Percentiles rank a stretch among this genome's conserved stretches.
These are phyloP conservation scores for Athelia psychrophila DNA, from an alignment of 1,284 basidiomycete genomes.

Conservation along the genomic window DNA sequence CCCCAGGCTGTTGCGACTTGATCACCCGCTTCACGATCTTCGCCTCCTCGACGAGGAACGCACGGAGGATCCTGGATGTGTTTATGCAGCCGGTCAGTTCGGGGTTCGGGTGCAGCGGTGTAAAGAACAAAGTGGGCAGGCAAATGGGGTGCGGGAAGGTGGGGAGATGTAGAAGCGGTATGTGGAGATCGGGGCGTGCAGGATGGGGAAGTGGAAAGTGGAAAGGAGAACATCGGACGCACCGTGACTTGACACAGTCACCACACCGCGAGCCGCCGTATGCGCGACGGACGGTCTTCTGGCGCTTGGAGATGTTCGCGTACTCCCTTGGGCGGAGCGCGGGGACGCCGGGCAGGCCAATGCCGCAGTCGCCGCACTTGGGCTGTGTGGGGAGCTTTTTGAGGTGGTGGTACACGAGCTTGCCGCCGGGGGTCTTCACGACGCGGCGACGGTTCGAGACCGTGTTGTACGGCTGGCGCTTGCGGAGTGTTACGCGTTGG, in stretches of 20 bases:
- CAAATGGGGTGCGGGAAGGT: no score
- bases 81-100: no score
- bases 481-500: slow-evolving; percentile 99
- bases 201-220: background rate
- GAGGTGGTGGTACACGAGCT: slow-evolving; percentile 89
- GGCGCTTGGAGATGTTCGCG: slow-evolving; percentile 91
- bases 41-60: slow-evolving; percentile 99
- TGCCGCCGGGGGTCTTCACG: slow-evolving; percentile 95
- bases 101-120: no score
- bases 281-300: slow-evolving; percentile 91
- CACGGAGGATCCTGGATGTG: slow-evolving; percentile 91
- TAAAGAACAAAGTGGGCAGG: no score
- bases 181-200: background rate
- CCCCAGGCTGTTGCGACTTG: slow-evolving; percentile 76
- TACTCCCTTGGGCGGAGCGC: slow-evolving; percentile 92
- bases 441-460: slow-evolving; percentile 93
- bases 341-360: slow-evolving; percentile 89
- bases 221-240: slow-evolving; percentile 32
- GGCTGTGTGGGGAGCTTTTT: slow-evolving; percentile 86
- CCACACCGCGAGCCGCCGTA: slow-evolving; percentile 97
- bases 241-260: slow-evolving; percentile 90
- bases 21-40: slow-evolving; percentile 99
- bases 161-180: no score
- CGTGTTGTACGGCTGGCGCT: slow-evolving; percentile 99
- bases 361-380: slow-evolving; percentile 97